Evolutionary conservation across 495 filamentous ascomycete genomes (phyloP).

Genomic region (Penicillium odoratum): DNA sequence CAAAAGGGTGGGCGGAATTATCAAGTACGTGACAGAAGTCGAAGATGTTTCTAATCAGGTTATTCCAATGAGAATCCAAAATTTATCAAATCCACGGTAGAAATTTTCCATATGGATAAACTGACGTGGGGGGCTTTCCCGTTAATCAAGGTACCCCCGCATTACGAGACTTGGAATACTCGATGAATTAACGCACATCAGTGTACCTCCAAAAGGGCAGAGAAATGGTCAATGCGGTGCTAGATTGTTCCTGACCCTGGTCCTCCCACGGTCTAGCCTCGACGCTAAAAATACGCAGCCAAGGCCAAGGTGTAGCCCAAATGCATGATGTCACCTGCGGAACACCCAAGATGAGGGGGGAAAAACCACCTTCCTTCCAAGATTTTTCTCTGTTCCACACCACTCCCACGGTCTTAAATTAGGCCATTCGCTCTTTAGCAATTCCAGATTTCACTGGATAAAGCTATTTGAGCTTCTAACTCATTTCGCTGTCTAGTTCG

Average conservation of each 20-base stretch:
- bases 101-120: too few species aligned
- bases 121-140: not conserved
- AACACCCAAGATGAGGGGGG: constrained; percentile 15
- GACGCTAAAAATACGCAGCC: constrained; percentile 21
- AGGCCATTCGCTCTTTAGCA: constrained; percentile 20
- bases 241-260: constrained; percentile 1
- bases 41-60: too few species aligned
- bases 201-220: not conserved
- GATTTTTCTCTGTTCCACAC: constrained; percentile 5
- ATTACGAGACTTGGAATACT: not conserved
- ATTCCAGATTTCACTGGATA: constrained; percentile 8
- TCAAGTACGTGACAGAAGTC: too few species aligned
- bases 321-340: constrained; percentile 22
- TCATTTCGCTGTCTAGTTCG: not conserved
- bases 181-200: not conserved
- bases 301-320: constrained; percentile 12
- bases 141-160: not conserved
- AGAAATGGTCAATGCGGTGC: constrained; percentile 2
- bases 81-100: too few species aligned
- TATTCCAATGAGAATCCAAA: not conserved
- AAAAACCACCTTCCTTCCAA: constrained; percentile 5
- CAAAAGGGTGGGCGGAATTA: too few species aligned
- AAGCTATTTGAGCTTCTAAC: constrained; percentile 3
- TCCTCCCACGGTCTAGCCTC: constrained; percentile 14
- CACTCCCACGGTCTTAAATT: constrained; percentile 6